Percentiles rank a stretch among this genome's conserved stretches.
Evolutionary conservation across 495 filamentous ascomycete species (phyloP).

Genomic region (Terfezia boudieri): DNA sequence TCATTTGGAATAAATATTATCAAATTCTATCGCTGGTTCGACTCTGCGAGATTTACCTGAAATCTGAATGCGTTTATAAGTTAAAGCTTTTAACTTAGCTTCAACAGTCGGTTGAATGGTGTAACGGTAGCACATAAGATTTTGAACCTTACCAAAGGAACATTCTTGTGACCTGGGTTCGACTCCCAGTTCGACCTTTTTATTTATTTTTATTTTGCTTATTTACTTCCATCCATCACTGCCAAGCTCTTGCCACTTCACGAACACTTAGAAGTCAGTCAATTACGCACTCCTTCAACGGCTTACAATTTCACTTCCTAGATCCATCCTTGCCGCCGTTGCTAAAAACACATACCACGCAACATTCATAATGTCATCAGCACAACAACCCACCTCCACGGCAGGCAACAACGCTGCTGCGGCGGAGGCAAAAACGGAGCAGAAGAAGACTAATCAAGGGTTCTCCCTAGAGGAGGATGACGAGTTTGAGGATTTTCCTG

Average conservation of each 20-base stretch:
- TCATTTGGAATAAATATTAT: too few relatives aligned
- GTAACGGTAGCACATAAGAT: neutral
- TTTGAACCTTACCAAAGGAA: neutral
- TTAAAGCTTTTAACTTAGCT: too few relatives aligned
- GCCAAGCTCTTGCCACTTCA: neutral
- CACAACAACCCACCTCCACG: neutral
- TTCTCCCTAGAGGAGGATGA: conserved; percentile 81
- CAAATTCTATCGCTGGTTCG: too few relatives aligned
- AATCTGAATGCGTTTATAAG: too few relatives aligned
- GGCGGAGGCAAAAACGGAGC: neutral
- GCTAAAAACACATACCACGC: too few relatives aligned
- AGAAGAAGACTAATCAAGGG: neutral
- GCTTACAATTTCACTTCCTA: too few relatives aligned
- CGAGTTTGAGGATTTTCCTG: conserved; percentile 97
- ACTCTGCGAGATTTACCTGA: too few relatives aligned
- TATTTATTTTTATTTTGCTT: neutral
- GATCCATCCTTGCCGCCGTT: too few relatives aligned
- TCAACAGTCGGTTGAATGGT: neutral
- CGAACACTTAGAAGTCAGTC: neutral
- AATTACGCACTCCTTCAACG: too few relatives aligned
- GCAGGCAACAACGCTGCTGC: neutral
- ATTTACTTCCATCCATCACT: neutral
- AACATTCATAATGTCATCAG: neutral
- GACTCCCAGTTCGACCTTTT: neutral
- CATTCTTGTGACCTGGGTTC: neutral